Conservation (phyloP, 1,284 basidiomycete species). For the Malassezia slooffiae region DNA sequence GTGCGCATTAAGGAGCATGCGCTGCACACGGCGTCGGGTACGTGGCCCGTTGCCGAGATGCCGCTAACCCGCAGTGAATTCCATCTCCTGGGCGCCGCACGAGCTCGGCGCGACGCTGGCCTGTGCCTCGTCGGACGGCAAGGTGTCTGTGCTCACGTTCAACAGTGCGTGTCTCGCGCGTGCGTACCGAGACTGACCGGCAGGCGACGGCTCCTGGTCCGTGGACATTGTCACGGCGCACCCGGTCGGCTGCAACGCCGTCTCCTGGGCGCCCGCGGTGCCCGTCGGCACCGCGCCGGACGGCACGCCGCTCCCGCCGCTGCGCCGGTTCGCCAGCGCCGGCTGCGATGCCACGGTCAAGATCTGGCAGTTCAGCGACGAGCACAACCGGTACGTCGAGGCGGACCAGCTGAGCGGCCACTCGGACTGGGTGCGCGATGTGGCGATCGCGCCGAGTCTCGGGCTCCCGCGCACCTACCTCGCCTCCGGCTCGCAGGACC, state of each 20-base stretch:
- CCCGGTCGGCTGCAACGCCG: conserved; percentile 89
- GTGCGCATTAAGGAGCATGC: conserved; percentile 92
- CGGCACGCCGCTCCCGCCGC: conserved; percentile 42
- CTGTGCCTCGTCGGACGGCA: conserved; percentile 95
- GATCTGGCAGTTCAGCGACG: conserved; percentile 68
- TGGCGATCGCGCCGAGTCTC: conserved; percentile 94
- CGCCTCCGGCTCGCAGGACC: conserved; percentile 79
- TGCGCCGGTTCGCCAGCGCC: conserved; percentile 65
- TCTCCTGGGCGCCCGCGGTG: conserved; percentile 93
- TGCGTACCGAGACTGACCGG: not conserved
- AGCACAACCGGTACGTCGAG: conserved; percentile 36
- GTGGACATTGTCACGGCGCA: conserved; percentile 92
- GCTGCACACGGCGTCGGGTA: conserved; percentile 83
- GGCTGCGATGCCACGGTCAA: conserved; percentile 93
- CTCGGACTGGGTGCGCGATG: conserved; percentile 93
- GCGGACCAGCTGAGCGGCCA: conserved; percentile 51
- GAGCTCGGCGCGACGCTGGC: conserved; percentile 92
- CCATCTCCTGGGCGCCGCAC: conserved; percentile 94
- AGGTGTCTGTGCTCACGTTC: conserved; percentile 90
- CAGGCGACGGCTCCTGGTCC: conserved; percentile 92
- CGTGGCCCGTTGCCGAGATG: conserved; percentile 22
- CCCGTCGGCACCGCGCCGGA: conserved; percentile 23
- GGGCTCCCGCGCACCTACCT: conserved; percentile 88
- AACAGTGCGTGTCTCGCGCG: conserved; percentile 60
- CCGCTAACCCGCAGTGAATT: conserved; percentile 62